Base-by-base conservation (phyloP, 192 early-diverging fungal species). In the Coemansia sp. region DNA sequence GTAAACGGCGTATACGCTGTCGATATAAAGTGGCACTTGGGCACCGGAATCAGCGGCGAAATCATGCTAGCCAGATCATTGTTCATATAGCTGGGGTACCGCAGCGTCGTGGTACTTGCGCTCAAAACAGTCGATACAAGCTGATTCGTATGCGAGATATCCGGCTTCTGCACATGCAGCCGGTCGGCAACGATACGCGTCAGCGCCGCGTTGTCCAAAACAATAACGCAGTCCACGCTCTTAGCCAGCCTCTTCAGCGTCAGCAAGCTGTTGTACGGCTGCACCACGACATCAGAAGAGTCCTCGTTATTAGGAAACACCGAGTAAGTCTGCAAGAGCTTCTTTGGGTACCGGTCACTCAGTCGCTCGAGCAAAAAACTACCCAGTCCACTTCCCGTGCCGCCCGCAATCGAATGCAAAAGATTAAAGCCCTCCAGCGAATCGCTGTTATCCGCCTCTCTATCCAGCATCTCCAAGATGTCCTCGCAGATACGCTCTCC, bases 51-150 rank as follows among this genome's bases (percentile, higher is more conserved):
- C 55, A 99, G 83, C 16, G 95, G 94, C 1, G 97, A 90, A 22
- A 98, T 85, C 69, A 99, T 88, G 57, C 94, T 90, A 7, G 95
- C 93, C 48, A 99, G 84, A 69, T 99, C 95, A 74, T 99, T 99
- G 83, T 99, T 97, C 97, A 99, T 99, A 74, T 97, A 99, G 59
- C 95, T 93, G 29, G 97, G 97, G 80, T 99, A 99, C 58, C 97
- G 89, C 46, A 99, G 80, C 16, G 95, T 98, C 5, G 90, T 95
- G 20, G 97, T 99, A 71, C 90, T 92, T 16, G 97, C 94, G 29
- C 90, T 91, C 87, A 99, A 96, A 28, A 99, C 97, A 6, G 97
- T 99, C 11, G 97, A 95, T n/a, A 97, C 96, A 35, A 99, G 83
- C 77, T 97, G 94, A 78, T 97, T 97, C 8, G 93, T 93, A 72